Conservation (phyloP, 805 yeast genomes). For the Kuraishia borneana region DNA sequence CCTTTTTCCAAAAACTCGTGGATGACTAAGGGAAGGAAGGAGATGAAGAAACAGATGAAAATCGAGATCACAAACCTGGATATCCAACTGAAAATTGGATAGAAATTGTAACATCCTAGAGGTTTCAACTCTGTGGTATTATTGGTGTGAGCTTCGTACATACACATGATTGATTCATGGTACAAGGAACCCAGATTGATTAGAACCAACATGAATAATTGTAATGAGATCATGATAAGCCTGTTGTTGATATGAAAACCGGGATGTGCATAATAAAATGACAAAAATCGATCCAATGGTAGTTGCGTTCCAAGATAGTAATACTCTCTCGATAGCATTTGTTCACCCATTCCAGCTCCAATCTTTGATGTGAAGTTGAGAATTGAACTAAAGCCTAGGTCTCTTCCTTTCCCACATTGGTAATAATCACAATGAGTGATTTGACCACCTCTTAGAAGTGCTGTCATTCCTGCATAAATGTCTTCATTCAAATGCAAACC, state of each 20-base stretch:
- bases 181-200: constrained; percentile 71
- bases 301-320: constrained; percentile 83
- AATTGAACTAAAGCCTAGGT: constrained; percentile 86
- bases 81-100: constrained; percentile 87
- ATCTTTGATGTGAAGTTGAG: constrained; percentile 90
- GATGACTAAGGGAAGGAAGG: constrained; percentile 77
- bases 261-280: constrained; percentile 94
- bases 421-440: constrained; percentile 92
- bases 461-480: constrained; percentile 92
- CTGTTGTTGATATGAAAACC: constrained; percentile 91
- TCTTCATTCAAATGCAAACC: constrained; percentile 91
- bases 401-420: constrained; percentile 97
- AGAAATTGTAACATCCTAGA: constrained; percentile 73
- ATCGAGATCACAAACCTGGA: constrained; percentile 80
- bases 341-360: constrained; percentile 99
- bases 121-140: constrained; percentile 68
- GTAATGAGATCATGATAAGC: constrained; percentile 80
- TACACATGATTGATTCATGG: constrained; percentile 62
- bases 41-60: constrained; percentile 85
- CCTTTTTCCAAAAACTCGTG: constrained; percentile 90
- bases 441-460: constrained; percentile 80
- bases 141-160: constrained; percentile 54
- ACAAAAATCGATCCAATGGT: constrained; percentile 80
- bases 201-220: constrained; percentile 70
- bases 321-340: constrained; percentile 82